A percentile compares a stretch with the other conserved stretches of the same genome.
These are phyloP conservation scores for Rhizopus sp. DNA, from an alignment of 371 early-diverging fungal species.

Conservation along the genomic window DNA sequence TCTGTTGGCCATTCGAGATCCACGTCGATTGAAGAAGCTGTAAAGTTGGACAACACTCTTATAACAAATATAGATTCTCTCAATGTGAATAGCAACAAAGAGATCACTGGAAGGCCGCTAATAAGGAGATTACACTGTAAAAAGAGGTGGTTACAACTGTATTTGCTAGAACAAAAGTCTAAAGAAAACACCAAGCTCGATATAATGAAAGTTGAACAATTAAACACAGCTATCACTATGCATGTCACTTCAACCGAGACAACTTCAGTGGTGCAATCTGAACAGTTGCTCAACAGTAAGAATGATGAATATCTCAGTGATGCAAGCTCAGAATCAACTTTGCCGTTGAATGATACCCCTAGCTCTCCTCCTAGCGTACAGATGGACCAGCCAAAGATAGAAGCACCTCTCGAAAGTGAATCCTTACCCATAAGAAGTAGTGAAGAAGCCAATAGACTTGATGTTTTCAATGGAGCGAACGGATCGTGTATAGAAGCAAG, in stretches of 20 bases:
- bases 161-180: slow-evolving; percentile 4
- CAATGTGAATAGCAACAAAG: no score
- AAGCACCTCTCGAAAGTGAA: no score
- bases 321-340: slow-evolving; percentile 36
- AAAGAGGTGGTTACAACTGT: slow-evolving; percentile 21
- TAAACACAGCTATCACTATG: no score
- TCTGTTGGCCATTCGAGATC: no score
- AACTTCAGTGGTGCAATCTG: neutral
- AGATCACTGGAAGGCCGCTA: neutral
- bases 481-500: neutral
- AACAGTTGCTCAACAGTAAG: neutral
- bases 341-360: slow-evolving; percentile 30
- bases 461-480: neutral
- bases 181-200: neutral
- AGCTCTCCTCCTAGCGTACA: neutral
- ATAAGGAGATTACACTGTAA: slow-evolving; percentile 10
- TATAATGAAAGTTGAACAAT: no score
- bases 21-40: no score
- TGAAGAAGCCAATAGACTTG: neutral
- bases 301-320: slow-evolving; percentile 28
- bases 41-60: no score
- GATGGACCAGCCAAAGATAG: no score
- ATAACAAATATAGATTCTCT: no score
- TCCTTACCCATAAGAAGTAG: neutral
- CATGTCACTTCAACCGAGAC: neutral